A percentile compares a stretch with the other conserved stretches of the same genome.
Evolutionary conservation across 768 basidiomycete species (phyloP).

Genomic region (Holtermannia corniformis): DNA sequence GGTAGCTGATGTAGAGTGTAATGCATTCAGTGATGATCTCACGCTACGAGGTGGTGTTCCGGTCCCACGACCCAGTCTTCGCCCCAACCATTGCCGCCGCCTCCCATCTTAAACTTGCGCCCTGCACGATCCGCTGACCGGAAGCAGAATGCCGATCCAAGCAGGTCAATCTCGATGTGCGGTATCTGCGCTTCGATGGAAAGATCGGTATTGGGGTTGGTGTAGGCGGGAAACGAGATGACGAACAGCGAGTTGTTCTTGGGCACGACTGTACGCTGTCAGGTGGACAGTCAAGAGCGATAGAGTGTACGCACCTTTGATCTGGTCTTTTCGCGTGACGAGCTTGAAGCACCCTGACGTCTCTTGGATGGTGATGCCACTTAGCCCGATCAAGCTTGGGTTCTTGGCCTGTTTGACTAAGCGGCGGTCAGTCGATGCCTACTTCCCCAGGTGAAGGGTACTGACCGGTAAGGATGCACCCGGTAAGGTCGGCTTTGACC

Average conservation of each 20-base stretch:
- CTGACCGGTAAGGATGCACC: conserved; percentile 11
- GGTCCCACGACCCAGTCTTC: conserved; percentile 31
- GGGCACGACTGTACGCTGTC: conserved; percentile 24
- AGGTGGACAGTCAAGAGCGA: background rate
- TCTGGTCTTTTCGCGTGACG: conserved; percentile 8
- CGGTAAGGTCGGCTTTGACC: conserved; percentile 38
- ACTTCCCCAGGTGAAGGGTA: background rate
- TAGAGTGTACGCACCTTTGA: conserved; percentile 7
- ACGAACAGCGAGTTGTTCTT: conserved; percentile 32
- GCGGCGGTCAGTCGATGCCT: no score
- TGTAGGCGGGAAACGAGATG: conserved; percentile 30
- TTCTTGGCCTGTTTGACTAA: conserved; percentile 20
- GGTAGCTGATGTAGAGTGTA: no score
- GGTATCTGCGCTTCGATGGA: conserved; percentile 8
- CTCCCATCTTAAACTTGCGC: conserved; percentile 30
- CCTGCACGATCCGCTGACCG: conserved; percentile 34
- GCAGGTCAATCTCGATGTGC: conserved; percentile 22
- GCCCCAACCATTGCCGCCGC: conserved; percentile 34
- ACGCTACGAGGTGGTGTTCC: no score
- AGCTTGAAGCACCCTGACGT: conserved; percentile 34
- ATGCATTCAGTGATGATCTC: no score
- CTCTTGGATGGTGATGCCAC: conserved; percentile 36
- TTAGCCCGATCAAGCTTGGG: conserved; percentile 14
- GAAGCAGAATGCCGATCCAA: conserved; percentile 29
- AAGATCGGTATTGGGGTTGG: conserved; percentile 13